Conservation (phyloP, 768 basidiomycete species). For the Leucogyrophana mollusca region DNA sequence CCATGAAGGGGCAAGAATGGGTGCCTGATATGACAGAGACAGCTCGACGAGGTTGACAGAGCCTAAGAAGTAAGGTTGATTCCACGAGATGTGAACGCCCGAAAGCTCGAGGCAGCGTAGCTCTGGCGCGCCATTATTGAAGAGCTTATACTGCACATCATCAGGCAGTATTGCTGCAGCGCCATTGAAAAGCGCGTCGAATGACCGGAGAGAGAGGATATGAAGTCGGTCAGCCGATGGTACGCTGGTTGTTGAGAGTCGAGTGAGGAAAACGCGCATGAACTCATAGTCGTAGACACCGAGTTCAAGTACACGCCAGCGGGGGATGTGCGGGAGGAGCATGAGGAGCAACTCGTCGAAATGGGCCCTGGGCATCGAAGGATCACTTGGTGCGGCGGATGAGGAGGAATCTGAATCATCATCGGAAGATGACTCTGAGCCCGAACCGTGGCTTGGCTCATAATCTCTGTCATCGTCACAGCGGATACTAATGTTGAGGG, state of each 20-base stretch:
- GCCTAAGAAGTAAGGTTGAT: slow-evolving; percentile 31
- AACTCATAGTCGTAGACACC: slow-evolving; percentile 44
- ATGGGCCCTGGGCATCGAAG: slow-evolving; percentile 19
- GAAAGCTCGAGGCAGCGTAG: slow-evolving; percentile 53
- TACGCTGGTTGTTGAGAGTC: slow-evolving; percentile 36
- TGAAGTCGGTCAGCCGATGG: slow-evolving; percentile 54
- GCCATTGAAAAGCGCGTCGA: slow-evolving; percentile 4
- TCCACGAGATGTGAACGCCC: slow-evolving; percentile 75
- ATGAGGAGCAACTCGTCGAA: slow-evolving; percentile 26
- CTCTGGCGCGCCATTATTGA: slow-evolving; percentile 52
- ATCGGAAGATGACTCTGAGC: slow-evolving; percentile 25
- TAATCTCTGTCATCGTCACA: slow-evolving; percentile 34
- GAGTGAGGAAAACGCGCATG: slow-evolving; percentile 42
- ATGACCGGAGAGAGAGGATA: slow-evolving; percentile 50
- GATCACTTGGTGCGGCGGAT: neutral
- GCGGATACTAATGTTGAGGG: slow-evolving; percentile 53
- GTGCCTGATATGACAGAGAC: slow-evolving; percentile 60
- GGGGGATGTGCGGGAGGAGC: slow-evolving; percentile 49
- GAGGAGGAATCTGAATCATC: slow-evolving; percentile 8
- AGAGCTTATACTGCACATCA: slow-evolving; percentile 36
- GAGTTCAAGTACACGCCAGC: slow-evolving; percentile 54
- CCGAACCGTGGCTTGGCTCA: no score
- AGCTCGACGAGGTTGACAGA: slow-evolving; percentile 41
- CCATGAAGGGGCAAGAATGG: slow-evolving; percentile 63
- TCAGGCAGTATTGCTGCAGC: slow-evolving; percentile 8